These are phyloP conservation scores for Diplodia intermedia DNA, from an alignment of 2,329 filamentous ascomycete species.

Conservation along the genomic window DNA sequence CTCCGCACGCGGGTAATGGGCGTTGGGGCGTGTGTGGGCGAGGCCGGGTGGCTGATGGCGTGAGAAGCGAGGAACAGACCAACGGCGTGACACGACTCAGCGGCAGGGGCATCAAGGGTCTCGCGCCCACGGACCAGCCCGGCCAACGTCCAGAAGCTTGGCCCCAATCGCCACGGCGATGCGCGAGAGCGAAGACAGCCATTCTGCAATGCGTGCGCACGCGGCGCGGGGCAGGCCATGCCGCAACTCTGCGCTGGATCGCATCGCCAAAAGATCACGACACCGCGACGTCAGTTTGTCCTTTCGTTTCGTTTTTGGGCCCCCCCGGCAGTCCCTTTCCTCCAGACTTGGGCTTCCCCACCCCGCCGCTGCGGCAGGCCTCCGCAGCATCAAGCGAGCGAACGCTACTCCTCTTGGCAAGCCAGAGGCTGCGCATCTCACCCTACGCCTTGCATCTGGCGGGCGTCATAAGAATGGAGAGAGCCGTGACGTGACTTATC, in stretches of 20 bases:
- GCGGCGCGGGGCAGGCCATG: conserved; percentile 1
- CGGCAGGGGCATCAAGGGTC: conserved; percentile 8
- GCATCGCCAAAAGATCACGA: conserved; percentile 20
- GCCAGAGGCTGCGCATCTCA: background rate
- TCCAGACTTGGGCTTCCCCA: background rate
- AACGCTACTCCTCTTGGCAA: background rate
- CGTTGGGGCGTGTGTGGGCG: background rate
- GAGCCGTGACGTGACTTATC: conserved; percentile 10
- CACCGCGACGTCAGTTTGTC: conserved; percentile 20
- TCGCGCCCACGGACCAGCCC: background rate
- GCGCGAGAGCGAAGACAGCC: background rate
- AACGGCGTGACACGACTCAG: conserved; percentile 8
- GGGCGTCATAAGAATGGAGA: background rate
- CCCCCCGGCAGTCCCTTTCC: background rate
- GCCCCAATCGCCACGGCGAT: background rate
- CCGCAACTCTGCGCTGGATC: background rate
- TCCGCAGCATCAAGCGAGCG: conserved; percentile 2
- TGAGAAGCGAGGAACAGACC: conserved; percentile 7
- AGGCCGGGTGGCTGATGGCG: conserved; percentile 13
- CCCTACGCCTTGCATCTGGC: conserved; percentile 4
- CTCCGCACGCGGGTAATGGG: conserved; percentile 21
- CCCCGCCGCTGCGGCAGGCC: conserved; percentile 7
- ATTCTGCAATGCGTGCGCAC: conserved; percentile 2
- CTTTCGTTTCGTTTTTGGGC: background rate
- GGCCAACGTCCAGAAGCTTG: conserved; percentile 4